Percentiles rank a stretch among this genome's conserved stretches.
These are phyloP conservation scores for Fonsecaea monophora DNA, from an alignment of 2,329 filamentous ascomycete genomes.

Conservation along the genomic window DNA sequence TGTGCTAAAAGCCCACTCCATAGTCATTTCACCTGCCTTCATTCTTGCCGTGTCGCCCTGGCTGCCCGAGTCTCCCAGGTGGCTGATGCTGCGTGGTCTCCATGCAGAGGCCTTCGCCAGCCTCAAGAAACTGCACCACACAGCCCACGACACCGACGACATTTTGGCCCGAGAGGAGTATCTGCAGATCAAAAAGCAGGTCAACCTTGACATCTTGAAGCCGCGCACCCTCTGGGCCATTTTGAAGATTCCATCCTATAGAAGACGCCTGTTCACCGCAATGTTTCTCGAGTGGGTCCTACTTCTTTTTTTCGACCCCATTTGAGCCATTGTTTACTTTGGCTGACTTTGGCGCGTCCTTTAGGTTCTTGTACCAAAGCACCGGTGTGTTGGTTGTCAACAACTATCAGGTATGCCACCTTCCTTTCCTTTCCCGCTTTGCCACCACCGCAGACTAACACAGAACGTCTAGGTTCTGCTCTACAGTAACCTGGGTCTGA, in stretches of 20 bases:
- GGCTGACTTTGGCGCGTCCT: too few species aligned
- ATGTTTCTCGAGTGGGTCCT: slow-evolving; percentile 7
- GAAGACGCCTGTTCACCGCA: slow-evolving; percentile 4
- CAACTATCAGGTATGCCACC: slow-evolving; percentile 28
- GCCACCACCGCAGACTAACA: too few species aligned
- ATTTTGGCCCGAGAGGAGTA: slow-evolving; percentile 23
- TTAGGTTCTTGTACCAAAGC: slow-evolving; percentile 36
- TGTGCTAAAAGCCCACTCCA: too few species aligned
- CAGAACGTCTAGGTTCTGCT: slow-evolving; percentile 42
- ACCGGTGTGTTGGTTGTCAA: slow-evolving; percentile 47
- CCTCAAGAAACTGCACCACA: slow-evolving; percentile 17
- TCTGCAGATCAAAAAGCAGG: slow-evolving; percentile 29
- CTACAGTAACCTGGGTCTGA: slow-evolving; percentile 54
- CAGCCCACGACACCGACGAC: background rate
- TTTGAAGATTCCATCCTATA: slow-evolving; percentile 12
- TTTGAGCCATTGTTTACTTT: too few species aligned
- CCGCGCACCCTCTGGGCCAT: background rate
- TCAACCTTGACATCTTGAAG: slow-evolving; percentile 7
- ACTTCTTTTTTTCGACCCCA: too few species aligned
- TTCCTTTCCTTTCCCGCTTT: too few species aligned
- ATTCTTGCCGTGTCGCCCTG: slow-evolving; percentile 6
- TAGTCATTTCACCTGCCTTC: slow-evolving; percentile 8
- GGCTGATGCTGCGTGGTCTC: slow-evolving; percentile 24
- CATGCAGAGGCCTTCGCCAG: slow-evolving; percentile 11
- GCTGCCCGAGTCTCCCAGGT: slow-evolving; percentile 25